phyloP scores from a whole-genome alignment of 2,329 filamentous ascomycete species.

The Phialemoniopsis sp. region DNA sequence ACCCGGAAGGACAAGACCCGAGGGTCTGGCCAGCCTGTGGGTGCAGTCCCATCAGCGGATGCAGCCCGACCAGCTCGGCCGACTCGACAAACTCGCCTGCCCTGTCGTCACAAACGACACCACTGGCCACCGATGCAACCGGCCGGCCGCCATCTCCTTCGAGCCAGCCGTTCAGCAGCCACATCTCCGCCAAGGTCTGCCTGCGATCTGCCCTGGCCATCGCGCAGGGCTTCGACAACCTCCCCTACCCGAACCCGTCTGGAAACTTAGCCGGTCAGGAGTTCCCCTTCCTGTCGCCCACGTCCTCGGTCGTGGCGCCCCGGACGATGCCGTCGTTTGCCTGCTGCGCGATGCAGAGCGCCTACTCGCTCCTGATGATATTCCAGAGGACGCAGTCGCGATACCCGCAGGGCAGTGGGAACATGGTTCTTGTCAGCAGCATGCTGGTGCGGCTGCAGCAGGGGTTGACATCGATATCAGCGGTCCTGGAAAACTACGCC shows the following conservation, averaged over 20 bases:
- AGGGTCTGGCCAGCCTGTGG: conserved; percentile 26
- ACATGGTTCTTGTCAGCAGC: conserved; percentile 20
- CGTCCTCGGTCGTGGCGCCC: conserved; percentile 31
- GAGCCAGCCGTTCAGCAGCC: conserved; percentile 37
- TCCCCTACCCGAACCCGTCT: conserved; percentile 41
- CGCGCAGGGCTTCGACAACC: conserved; percentile 35
- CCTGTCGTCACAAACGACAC: neutral
- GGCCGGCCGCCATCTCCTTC: conserved; percentile 8
- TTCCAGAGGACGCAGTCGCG: conserved; percentile 32
- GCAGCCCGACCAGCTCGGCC: conserved; percentile 16
- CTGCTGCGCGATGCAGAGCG: conserved; percentile 41
- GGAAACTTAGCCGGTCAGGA: conserved; percentile 22
- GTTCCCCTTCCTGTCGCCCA: conserved; percentile 22
- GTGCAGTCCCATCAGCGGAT: conserved; percentile 21
- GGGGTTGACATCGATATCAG: conserved; percentile 33
- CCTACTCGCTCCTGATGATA: conserved; percentile 37
- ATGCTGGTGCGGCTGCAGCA: conserved; percentile 33
- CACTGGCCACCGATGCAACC: neutral
- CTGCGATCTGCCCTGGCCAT: conserved; percentile 44
- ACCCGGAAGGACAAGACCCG: conserved; percentile 18
- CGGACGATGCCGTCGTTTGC: conserved; percentile 40
- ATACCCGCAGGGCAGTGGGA: conserved; percentile 20
- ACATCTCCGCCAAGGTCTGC: conserved; percentile 43
- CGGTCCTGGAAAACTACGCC: conserved; percentile 37
- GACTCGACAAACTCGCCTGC: conserved; percentile 3